phyloP scores from a whole-genome alignment of 1,284 basidiomycete genomes.

The Fomes fomentarius region DNA sequence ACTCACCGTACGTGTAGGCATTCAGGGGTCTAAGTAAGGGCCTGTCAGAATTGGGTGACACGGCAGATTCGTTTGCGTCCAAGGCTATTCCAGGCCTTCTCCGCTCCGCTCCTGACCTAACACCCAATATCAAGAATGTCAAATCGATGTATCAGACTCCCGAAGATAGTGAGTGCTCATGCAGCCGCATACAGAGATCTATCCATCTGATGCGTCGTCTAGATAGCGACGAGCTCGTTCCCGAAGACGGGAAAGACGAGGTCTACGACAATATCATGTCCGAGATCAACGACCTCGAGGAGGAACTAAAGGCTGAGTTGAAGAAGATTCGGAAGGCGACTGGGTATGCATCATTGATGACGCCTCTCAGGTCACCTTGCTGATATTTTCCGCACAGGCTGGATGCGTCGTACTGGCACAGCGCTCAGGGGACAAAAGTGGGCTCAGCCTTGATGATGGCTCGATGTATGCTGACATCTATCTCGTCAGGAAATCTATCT shows the following conservation, averaged over 20 bases:
- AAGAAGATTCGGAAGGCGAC: conserved; percentile 62
- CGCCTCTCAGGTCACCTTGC: background rate
- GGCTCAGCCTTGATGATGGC: background rate
- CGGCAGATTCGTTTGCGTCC: conserved; percentile 76
- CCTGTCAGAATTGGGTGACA: conserved; percentile 62
- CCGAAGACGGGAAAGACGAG: conserved; percentile 81
- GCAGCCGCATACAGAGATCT: no score
- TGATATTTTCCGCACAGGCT: conserved; percentile 37
- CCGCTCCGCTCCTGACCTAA: conserved; percentile 80
- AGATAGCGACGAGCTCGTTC: conserved; percentile 72
- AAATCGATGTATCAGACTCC: conserved; percentile 71
- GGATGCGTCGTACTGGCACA: conserved; percentile 82
- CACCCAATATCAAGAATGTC: conserved; percentile 71
- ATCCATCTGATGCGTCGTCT: background rate
- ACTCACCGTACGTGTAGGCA: conserved; percentile 47
- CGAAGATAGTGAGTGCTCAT: conserved; percentile 62
- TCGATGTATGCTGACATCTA: background rate
- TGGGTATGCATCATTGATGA: conserved; percentile 40
- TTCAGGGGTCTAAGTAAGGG: conserved; percentile 78
- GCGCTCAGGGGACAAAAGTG: conserved; percentile 80
- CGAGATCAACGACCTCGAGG: conserved; percentile 73
- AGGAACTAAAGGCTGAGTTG: conserved; percentile 68
- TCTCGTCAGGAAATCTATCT: conserved; percentile 80
- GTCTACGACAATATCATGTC: conserved; percentile 78
- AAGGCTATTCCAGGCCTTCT: conserved; percentile 76